Conservation (phyloP, 768 basidiomycete genomes). For the Megacollybia marginata region DNA sequence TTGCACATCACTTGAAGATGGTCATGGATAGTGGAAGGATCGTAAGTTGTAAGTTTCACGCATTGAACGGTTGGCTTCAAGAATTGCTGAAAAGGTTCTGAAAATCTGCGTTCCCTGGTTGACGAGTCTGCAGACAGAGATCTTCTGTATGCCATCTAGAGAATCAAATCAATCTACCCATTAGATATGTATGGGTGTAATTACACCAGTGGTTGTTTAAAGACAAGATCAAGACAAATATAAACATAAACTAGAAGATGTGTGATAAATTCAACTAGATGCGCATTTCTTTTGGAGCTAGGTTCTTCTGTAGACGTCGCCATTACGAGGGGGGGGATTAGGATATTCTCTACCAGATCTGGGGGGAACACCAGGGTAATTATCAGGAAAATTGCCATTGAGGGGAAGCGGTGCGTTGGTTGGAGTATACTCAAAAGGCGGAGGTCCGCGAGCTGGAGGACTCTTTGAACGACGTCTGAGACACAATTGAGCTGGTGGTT, state of each 20-base stretch:
- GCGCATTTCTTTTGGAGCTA: neutral
- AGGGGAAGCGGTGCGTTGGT: neutral
- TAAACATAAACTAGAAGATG: too few relatives aligned
- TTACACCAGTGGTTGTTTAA: neutral
- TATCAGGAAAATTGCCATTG: neutral
- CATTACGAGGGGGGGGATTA: neutral
- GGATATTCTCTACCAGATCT: neutral
- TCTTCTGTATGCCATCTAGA: constrained; percentile 20
- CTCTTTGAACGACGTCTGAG: constrained; percentile 68
- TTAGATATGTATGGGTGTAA: neutral
- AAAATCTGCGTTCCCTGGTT: constrained; percentile 30
- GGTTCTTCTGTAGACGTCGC: neutral
- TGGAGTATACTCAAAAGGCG: neutral
- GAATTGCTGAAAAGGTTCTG: constrained; percentile 34
- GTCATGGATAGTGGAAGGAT: constrained; percentile 50
- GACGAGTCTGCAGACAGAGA: constrained; percentile 36
- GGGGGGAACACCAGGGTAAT: neutral
- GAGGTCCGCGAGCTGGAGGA: constrained; percentile 37
- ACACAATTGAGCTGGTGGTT: neutral
- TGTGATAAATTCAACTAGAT: neutral
- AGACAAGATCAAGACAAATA: too few relatives aligned
- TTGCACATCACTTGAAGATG: constrained; percentile 57
- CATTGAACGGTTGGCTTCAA: neutral
- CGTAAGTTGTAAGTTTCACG: constrained; percentile 30
- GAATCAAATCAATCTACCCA: neutral